phyloP scores from a whole-genome alignment of 345 rosid genomes.

The Turritis glabra region DNA sequence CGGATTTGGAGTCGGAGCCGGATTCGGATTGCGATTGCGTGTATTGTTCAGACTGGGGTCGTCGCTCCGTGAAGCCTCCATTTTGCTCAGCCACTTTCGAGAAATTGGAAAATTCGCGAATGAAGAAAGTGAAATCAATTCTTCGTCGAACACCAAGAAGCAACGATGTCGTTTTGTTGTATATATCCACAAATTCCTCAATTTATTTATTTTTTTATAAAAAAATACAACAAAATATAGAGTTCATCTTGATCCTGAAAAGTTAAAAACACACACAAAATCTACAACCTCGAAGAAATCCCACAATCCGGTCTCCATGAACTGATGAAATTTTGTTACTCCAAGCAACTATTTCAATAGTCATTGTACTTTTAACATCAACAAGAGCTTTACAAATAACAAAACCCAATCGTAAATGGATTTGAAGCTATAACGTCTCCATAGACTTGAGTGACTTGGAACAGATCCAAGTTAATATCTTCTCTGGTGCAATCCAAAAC shows the following conservation, averaged over 20 bases:
- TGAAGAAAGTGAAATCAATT: neutral
- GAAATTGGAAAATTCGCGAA: neutral
- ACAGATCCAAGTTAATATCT: neutral
- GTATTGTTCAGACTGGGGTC: constrained; percentile 24
- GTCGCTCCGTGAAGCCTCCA: constrained; percentile 61
- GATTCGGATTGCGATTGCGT: constrained; percentile 17
- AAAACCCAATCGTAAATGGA: neutral
- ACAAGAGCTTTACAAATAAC: neutral
- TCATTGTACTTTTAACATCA: neutral
- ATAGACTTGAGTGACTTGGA: constrained; percentile 2
- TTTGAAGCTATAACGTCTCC: constrained; percentile 6
- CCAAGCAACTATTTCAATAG: neutral
- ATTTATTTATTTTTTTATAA: no score
- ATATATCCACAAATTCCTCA: no score
- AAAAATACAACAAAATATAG: no score
- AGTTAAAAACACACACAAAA: no score
- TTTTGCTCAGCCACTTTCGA: constrained; percentile 24
- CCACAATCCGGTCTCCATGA: no score
- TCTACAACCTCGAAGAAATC: no score
- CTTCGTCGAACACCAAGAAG: neutral
- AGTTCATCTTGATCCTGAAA: no score
- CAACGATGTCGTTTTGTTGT: constrained; percentile 34
- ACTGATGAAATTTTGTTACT: neutral
- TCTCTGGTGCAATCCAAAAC: neutral
- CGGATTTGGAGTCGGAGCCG: constrained; percentile 13